Evolutionary conservation across 139 green algal genomes (phyloP).

Genomic region (Edaphochlamys debaryana): DNA sequence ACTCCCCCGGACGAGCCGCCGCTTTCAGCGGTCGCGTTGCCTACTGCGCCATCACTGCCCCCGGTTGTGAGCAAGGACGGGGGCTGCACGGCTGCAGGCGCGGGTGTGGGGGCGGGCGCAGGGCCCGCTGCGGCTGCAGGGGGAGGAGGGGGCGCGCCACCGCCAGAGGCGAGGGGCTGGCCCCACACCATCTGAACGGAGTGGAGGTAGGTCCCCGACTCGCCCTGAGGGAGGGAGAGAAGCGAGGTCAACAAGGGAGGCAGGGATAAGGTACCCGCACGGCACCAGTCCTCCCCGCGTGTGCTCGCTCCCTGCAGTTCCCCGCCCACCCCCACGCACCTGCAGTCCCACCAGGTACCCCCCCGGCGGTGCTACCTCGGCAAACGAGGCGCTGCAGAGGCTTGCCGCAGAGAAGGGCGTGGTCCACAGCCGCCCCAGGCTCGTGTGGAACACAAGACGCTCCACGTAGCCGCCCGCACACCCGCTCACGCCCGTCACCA

Average conservation of each 20-base stretch:
- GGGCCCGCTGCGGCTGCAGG: not conserved
- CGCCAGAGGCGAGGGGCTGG: not conserved
- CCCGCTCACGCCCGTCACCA: not conserved
- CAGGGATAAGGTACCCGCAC: not conserved
- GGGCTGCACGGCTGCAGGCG: no score
- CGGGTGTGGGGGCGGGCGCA: not conserved
- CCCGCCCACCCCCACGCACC: not conserved
- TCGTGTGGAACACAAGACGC: constrained; percentile 4
- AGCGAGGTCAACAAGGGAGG: not conserved
- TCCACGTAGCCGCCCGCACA: not conserved
- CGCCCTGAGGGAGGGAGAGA: not conserved
- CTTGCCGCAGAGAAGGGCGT: no score
- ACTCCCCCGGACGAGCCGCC: no score
- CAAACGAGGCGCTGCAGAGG: not conserved
- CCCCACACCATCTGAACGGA: not conserved
- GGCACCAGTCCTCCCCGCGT: no score
- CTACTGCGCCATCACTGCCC: no score
- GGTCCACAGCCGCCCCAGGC: not conserved
- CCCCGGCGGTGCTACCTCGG: not conserved
- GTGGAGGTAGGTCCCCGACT: not conserved
- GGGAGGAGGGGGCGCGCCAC: no score
- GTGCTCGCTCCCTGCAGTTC: no score
- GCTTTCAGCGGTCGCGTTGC: no score
- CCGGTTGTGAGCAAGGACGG: no score
- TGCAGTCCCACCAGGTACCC: not conserved